Percentiles rank a stretch among this genome's conserved stretches.
These are phyloP conservation scores for Phytophthora sp. DNA, from an alignment of 352 stramenopile species.

Conservation along the genomic window DNA sequence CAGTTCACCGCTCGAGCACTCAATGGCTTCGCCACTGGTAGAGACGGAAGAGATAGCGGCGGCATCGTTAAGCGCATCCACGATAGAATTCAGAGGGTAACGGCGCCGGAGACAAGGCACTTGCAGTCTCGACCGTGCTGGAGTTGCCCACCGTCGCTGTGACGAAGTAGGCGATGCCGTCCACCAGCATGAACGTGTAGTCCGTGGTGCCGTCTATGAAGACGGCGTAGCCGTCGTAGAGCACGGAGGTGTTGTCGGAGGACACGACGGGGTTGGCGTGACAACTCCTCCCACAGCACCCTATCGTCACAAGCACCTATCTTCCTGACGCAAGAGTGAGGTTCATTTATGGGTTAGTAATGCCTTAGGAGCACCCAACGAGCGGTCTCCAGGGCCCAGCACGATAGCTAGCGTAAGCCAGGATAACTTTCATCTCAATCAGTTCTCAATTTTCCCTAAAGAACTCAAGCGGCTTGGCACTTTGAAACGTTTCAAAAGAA, in stretches of 20 bases:
- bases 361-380: not conserved
- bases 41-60: not conserved
- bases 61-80: constrained; percentile 6
- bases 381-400: not conserved
- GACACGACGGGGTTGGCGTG: constrained; percentile 38
- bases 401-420: not conserved
- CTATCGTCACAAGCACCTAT: too few species aligned
- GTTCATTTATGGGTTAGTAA: too few species aligned
- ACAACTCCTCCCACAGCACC: too few species aligned
- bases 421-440: constrained; percentile 1
- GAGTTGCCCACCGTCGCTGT: not conserved
- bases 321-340: too few species aligned
- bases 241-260: constrained; percentile 20
- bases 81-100: constrained; percentile 14
- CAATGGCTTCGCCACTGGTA: not conserved
- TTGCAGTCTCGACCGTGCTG: too few species aligned
- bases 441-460: constrained; percentile 4
- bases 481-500: constrained; percentile 15
- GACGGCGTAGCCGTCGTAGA: constrained; percentile 34
- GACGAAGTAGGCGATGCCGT: constrained; percentile 28
- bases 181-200: constrained; percentile 31
- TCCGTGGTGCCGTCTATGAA: constrained; percentile 20
- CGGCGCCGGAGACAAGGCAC: too few species aligned
- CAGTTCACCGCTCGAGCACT: constrained; percentile 18
- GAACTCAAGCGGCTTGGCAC: constrained; percentile 8